phyloP scores from a whole-genome alignment of 1,284 basidiomycete species.

The Melampsora larici-populina region DNA sequence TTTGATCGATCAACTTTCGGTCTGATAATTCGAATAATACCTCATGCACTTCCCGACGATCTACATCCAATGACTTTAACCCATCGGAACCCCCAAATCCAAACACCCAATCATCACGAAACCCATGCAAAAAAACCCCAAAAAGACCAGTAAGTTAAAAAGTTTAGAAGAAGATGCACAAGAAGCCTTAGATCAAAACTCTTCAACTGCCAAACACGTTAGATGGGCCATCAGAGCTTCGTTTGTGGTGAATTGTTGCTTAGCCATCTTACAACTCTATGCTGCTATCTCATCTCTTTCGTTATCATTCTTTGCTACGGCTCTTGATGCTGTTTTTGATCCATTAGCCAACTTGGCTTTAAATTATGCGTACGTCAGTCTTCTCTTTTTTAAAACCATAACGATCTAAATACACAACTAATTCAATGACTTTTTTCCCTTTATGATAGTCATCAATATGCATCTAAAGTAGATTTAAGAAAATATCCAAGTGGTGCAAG shows the following conservation, averaged over 20 bases:
- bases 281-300: slow-evolving; percentile 44
- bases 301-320: slow-evolving; percentile 45
- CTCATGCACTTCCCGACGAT: background rate
- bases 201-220: slow-evolving; percentile 17
- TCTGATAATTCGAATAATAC: too few species aligned
- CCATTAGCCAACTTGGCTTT: slow-evolving; percentile 41
- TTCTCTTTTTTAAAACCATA: background rate
- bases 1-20: too few species aligned
- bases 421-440: too few species aligned
- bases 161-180: slow-evolving; percentile 29
- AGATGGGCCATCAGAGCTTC: slow-evolving; percentile 24
- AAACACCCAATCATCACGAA: background rate
- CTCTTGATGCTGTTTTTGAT: slow-evolving; percentile 43
- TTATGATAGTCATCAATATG: slow-evolving; percentile 22
- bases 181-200: background rate
- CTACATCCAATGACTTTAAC: background rate
- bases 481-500: slow-evolving; percentile 89
- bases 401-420: too few species aligned
- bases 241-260: slow-evolving; percentile 36
- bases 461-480: slow-evolving; percentile 11
- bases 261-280: slow-evolving; percentile 43
- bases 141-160: slow-evolving; percentile 28
- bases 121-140: background rate
- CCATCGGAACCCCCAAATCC: too few species aligned
- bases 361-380: slow-evolving; percentile 27